A percentile compares a stretch with the other conserved stretches of the same genome.
Conservation (phyloP, 441 rosid genomes). For the Pelargonium cotyledonis region DNA sequence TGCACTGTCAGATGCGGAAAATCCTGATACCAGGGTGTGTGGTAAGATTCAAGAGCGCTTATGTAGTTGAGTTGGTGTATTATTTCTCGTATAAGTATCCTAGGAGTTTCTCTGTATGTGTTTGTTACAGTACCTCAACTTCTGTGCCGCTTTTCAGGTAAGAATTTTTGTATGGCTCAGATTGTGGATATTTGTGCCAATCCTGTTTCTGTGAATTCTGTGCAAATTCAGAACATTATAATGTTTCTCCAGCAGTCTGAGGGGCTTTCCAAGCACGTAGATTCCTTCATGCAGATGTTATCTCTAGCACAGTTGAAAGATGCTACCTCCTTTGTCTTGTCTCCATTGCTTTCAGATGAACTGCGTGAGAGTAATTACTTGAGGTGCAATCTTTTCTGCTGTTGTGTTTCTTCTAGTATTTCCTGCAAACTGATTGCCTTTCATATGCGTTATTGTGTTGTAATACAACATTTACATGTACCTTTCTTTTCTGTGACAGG, state of each 20-base stretch:
- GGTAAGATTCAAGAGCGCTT: constrained; percentile 37
- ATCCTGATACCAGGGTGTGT: constrained; percentile 37
- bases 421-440: neutral
- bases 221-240: constrained; percentile 62
- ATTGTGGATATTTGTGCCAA: constrained; percentile 54
- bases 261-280: constrained; percentile 63
- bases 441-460: constrained; percentile 9
- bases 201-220: constrained; percentile 50
- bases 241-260: constrained; percentile 75
- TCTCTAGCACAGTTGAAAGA: constrained; percentile 59
- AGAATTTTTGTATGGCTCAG: constrained; percentile 60
- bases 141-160: constrained; percentile 39
- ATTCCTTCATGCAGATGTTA: constrained; percentile 60
- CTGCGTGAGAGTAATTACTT: constrained; percentile 44
- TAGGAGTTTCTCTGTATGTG: neutral
- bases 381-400: constrained; percentile 16
- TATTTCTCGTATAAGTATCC: neutral
- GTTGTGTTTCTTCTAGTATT: constrained; percentile 11
- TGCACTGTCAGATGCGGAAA: constrained; percentile 61
- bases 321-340: constrained; percentile 43
- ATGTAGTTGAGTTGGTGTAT: constrained; percentile 8
- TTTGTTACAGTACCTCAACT: constrained; percentile 6
- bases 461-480: constrained; percentile 7
- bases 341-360: constrained; percentile 62
- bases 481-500: constrained; percentile 31